Evolutionary conservation across 495 filamentous ascomycete genomes (phyloP), one percentile per base, ranked within the genome.

Genomic region (Xylaria venustula): DNA sequence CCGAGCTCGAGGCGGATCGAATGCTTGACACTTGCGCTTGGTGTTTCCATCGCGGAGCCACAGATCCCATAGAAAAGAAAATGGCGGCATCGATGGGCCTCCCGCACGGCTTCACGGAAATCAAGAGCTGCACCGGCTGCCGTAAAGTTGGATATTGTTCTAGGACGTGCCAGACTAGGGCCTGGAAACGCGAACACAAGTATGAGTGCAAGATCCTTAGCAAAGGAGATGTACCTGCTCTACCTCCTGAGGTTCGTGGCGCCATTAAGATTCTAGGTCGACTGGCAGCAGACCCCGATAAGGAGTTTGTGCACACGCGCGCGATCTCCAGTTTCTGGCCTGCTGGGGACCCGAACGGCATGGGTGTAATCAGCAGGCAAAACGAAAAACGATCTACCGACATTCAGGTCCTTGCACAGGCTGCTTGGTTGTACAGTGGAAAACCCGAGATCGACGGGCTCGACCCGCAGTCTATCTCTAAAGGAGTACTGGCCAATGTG

Each of bases 121-220:
- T 61, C 11, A 61, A 54, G 26, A 32, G 20, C 20, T 61, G 58
- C 40, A 61, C 58, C 17, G 50, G 50, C 0, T 61, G 58, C 32
- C 37, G 28, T n/a, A 25, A 23, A 17, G 50, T 61, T 42, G 58
- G 28, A 41, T 61, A 61, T 55, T 61, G 58, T 20, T 54, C 58
- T 3, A 54, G 36, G 23, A 15, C 50, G n/a, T 61, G 58, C 42
- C 58, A 61, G 44, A 48, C 58, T 1, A 54, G 30, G 30, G 58
- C 58, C n/a, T 61, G 58, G 58, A 61, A 61, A 14, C 50, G 34
- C 28, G 58, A 61, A 37, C 58, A 61, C 20, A 61, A 54, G 44
- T 28, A 54, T 20, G 58, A 61, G 36, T 61, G 58, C 58, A 54
- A 54, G 20, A 22, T 48, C 22, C 32, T 54, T 12, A 37, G 42